Base-by-base conservation (phyloP, 1,284 basidiomycete species). In the Cryptococcus sp. region DNA sequence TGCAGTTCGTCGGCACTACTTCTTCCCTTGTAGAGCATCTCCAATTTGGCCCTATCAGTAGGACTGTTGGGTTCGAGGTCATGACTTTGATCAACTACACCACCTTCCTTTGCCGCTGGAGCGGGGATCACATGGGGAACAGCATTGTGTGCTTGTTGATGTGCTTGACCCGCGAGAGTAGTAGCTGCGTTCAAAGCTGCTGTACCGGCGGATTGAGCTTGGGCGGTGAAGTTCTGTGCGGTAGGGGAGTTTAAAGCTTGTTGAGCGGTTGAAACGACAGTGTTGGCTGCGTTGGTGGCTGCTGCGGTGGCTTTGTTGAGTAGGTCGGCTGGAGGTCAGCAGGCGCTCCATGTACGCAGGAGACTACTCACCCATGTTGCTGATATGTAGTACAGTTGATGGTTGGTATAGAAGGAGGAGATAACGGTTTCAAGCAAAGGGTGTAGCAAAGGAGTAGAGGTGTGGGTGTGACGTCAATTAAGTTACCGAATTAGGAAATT, bases 1-100 rank as follows among this genome's bases (percentile, higher is more conserved):
- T 87, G 78, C 40, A 89, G 78, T 52, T 87, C 83, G 42, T 80
- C 71, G 64, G 83, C 82, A 14, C 82, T 79, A 9, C 83, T 80
- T 34, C 86, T 78, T 24, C 79, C 75, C 40, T 74, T 77, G 48
- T 86, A 76, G 43, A 79, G 76, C 65, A 80, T 81, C 73, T 86
- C 85, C 50, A 87, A 78, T 60, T 76, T 78, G 32, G 57, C 61
- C 49, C 59, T 60, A 59, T 66, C 59, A 49, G 54, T 54, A 40
- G 65, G 58, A 40, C 61, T 67, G n/a, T 56, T 43, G 7, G 66
- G 66, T 28, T 52, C 50, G 36, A 74, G 55, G 52, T 72, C 72
- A 44, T 56, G 54, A 21, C 60, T 52, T n/a, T 46, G 54, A 52
- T 76, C 74, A 16, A 76, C 62, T 7, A 45, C 48, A 24, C 53